Percentiles rank a stretch among this genome's conserved stretches.
phyloP scores from a whole-genome alignment of 805 yeast species.

The Debaryomyces prosopidis region DNA sequence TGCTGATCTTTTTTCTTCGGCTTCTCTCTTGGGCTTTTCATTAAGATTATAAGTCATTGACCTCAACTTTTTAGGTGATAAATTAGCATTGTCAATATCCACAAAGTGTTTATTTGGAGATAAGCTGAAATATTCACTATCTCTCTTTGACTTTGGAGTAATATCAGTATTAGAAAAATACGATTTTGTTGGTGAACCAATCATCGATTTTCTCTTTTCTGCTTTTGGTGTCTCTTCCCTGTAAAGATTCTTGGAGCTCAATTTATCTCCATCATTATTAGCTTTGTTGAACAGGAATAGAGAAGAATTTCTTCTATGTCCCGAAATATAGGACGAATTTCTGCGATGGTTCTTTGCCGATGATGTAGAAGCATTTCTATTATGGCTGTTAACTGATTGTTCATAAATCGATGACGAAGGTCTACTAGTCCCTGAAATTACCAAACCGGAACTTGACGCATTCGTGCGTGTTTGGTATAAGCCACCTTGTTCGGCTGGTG shows the following conservation, averaged over 20 bases:
- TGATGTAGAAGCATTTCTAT: slow-evolving; percentile 45
- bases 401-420: slow-evolving; percentile 56
- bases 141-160: slow-evolving; percentile 26
- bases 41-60: slow-evolving; percentile 17
- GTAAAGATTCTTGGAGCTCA: background rate
- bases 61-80: slow-evolving; percentile 38
- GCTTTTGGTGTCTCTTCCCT: slow-evolving; percentile 4
- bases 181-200: background rate
- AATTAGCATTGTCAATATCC: slow-evolving; percentile 32
- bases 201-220: background rate
- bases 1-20: slow-evolving; percentile 26
- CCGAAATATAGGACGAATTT: slow-evolving; percentile 27
- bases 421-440: slow-evolving; percentile 24
- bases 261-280: background rate
- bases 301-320: slow-evolving; percentile 63
- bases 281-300: slow-evolving; percentile 49
- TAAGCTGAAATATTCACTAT: slow-evolving; percentile 5
- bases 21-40: slow-evolving; percentile 1
- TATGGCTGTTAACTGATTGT: slow-evolving; percentile 38
- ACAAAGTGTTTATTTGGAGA: slow-evolving; percentile 10
- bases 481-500: slow-evolving; percentile 5
- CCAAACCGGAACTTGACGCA: slow-evolving; percentile 20
- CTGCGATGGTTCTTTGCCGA: slow-evolving; percentile 19
- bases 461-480: slow-evolving; percentile 24
- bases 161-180: slow-evolving; percentile 13